These are phyloP conservation scores for Pistacia integerrima DNA, from an alignment of 345 rosid species.

Conservation along the genomic window DNA sequence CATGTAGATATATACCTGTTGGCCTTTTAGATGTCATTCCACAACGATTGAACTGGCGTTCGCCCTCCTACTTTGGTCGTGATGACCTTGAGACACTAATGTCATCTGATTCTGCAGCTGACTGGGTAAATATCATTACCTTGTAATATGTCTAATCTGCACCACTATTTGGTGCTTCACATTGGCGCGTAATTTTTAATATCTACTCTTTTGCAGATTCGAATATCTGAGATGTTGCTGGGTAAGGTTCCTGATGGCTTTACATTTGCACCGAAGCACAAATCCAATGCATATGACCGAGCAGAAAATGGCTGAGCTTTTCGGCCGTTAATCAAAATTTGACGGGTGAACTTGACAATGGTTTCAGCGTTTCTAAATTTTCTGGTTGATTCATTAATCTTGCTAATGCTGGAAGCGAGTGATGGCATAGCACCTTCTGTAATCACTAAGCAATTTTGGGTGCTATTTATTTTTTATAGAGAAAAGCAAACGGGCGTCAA, in stretches of 20 bases:
- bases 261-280: slow-evolving; percentile 92
- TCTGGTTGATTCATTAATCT: neutral
- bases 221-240: slow-evolving; percentile 88
- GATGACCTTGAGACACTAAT: slow-evolving; percentile 95
- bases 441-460: neutral
- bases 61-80: slow-evolving; percentile 86
- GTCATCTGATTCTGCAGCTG: slow-evolving; percentile 96
- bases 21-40: slow-evolving; percentile 88
- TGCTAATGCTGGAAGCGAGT: neutral
- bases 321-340: neutral
- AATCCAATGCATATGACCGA: slow-evolving; percentile 85
- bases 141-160: neutral
- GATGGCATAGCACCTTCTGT: neutral
- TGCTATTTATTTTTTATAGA: neutral
- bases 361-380: neutral
- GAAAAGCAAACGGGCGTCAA: neutral
- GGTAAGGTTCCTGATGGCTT: slow-evolving; percentile 92
- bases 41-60: slow-evolving; percentile 85
- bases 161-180: neutral
- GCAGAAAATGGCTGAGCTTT: slow-evolving; percentile 80
- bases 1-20: slow-evolving; percentile 80
- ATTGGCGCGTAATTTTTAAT: neutral
- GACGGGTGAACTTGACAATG: neutral
- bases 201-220: slow-evolving; percentile 46
- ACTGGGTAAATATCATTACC: slow-evolving; percentile 59